A percentile compares a stretch with the other conserved stretches of the same genome.
Evolutionary conservation across 495 filamentous ascomycete species (phyloP).

Genomic region (Aspergillus egyptiacus): DNA sequence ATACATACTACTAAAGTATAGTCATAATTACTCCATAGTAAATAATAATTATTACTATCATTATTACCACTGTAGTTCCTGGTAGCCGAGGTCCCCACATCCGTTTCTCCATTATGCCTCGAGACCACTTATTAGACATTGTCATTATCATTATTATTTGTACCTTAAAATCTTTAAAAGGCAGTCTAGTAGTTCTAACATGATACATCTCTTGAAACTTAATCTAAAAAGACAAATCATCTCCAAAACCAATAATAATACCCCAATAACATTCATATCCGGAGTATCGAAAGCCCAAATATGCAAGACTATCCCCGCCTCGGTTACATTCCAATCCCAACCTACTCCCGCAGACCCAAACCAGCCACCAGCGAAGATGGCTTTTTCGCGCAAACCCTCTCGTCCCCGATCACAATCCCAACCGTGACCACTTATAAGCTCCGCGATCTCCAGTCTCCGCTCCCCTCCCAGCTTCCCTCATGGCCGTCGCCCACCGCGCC

Average conservation of each 20-base stretch:
- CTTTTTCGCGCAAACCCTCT: slow-evolving; percentile 33
- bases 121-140: no score
- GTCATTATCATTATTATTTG: no score
- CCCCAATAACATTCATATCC: no score
- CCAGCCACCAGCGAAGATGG: slow-evolving; percentile 37
- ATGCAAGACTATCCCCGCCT: slow-evolving; percentile 27
- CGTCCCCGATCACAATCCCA: slow-evolving; percentile 35
- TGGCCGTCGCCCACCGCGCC: slow-evolving; percentile 31
- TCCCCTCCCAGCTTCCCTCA: slow-evolving; percentile 18
- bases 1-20: no score
- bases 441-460: slow-evolving; percentile 19
- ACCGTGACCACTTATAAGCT: slow-evolving; percentile 34
- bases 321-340: slow-evolving; percentile 21
- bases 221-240: background rate
- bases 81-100: background rate
- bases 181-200: no score
- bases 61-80: no score
- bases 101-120: background rate
- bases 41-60: no score
- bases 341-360: slow-evolving; percentile 34
- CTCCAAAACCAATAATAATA: slow-evolving; percentile 3
- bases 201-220: no score
- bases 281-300: background rate
- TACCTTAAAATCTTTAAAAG: no score
- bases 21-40: no score